A percentile compares a stretch with the other conserved stretches of the same genome.
phyloP scores from a whole-genome alignment of 305 asterid species.

The Fraxinus latifolia region DNA sequence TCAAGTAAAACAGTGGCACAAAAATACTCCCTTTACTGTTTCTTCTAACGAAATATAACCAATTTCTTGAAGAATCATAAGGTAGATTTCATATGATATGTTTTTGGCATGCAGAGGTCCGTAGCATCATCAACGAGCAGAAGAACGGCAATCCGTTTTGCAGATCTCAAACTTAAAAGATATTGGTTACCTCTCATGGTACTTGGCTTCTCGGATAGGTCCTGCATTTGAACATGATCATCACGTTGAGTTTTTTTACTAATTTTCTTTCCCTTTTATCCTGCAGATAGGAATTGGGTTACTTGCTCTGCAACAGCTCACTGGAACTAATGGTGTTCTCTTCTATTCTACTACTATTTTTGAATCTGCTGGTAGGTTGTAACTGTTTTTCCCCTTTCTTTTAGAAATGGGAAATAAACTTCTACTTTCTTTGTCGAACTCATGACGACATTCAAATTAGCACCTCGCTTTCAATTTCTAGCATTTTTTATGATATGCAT shows the following conservation, averaged over 20 bases:
- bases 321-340: slow-evolving; percentile 81
- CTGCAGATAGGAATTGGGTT: slow-evolving; percentile 80
- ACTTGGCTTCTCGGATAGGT: neutral
- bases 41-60: neutral
- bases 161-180: slow-evolving; percentile 77
- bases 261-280: slow-evolving; percentile 12
- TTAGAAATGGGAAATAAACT: neutral
- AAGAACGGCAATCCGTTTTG: slow-evolving; percentile 66
- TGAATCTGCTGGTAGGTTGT: slow-evolving; percentile 68
- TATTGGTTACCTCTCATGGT: slow-evolving; percentile 96
- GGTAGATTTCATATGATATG: neutral
- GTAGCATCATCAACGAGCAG: slow-evolving; percentile 68
- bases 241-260: slow-evolving; percentile 1
- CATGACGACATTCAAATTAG: neutral
- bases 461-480: neutral
- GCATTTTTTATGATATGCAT: neutral
- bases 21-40: neutral
- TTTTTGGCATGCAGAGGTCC: slow-evolving; percentile 54
- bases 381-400: neutral
- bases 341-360: slow-evolving; percentile 81
- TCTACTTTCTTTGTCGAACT: neutral
- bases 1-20: no score
- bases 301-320: slow-evolving; percentile 70
- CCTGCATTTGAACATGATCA: neutral
- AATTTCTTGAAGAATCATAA: slow-evolving; percentile 11